Evolutionary conservation across 164 flowering plant species (phyloP).

Genomic region (Aristolochia californica): DNA sequence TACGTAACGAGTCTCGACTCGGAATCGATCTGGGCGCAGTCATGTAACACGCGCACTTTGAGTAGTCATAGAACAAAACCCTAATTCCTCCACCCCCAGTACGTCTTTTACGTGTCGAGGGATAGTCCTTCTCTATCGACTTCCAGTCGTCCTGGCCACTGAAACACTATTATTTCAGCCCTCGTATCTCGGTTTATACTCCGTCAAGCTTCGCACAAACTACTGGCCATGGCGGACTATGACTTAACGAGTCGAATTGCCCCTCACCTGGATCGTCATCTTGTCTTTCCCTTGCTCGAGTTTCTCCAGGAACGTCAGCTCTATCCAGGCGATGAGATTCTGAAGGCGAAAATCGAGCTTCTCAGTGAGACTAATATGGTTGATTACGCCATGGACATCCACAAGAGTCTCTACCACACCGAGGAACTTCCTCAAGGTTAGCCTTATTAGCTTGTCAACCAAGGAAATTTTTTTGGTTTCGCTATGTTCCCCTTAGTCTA

Average conservation of each 20-base stretch:
- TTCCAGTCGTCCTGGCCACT: too few species aligned
- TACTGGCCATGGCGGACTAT: conserved; percentile 41
- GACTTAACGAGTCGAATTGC: conserved; percentile 70
- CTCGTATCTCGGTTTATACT: too few species aligned
- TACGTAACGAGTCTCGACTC: too few species aligned
- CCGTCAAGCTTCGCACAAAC: too few species aligned
- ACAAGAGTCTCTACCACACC: conserved; percentile 72
- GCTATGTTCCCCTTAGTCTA: neutral
- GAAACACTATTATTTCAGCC: too few species aligned
- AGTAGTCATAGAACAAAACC: too few species aligned
- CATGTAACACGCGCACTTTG: too few species aligned
- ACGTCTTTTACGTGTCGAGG: too few species aligned
- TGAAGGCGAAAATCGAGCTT: conserved; percentile 79
- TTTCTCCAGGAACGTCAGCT: conserved; percentile 66
- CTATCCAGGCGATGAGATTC: conserved; percentile 62
- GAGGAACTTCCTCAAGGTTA: conserved; percentile 92
- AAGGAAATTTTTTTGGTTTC: neutral
- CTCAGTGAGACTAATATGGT: conserved; percentile 95
- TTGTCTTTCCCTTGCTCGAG: conserved; percentile 80
- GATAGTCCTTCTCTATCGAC: too few species aligned
- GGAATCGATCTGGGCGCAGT: too few species aligned
- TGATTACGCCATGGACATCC: conserved; percentile 97
- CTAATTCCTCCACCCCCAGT: too few species aligned
- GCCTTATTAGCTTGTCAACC: too few species aligned
- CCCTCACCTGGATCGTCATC: conserved; percentile 72